A percentile compares a stretch with the other conserved stretches of the same genome.
Evolutionary conservation across 257 asterid species (phyloP).

Genomic region (Solanum rostratum): DNA sequence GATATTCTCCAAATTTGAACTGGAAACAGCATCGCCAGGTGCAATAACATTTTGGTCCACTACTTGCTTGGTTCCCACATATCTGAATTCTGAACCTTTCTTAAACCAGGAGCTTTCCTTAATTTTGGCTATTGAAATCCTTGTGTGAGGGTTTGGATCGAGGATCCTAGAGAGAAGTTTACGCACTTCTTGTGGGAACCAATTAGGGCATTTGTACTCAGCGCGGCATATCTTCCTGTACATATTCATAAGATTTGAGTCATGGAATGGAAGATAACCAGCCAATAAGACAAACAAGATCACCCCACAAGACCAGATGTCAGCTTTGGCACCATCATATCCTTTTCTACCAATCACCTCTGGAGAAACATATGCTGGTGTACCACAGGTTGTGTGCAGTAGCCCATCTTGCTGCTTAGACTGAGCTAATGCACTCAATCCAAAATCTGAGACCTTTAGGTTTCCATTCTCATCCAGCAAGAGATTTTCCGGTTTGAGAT

Average conservation of each 20-base stretch:
- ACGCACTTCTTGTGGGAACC: constrained; percentile 48
- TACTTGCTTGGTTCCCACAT: background rate
- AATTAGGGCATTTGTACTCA: constrained; percentile 46
- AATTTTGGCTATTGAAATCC: constrained; percentile 42
- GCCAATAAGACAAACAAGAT: constrained; percentile 56
- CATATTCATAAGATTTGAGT: constrained; percentile 54
- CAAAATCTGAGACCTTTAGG: constrained; percentile 71
- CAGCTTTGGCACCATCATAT: constrained; percentile 65
- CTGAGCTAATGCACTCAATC: constrained; percentile 53
- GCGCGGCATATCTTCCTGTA: constrained; percentile 49
- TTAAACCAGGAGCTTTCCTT: constrained; percentile 63
- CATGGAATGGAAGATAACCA: constrained; percentile 59
- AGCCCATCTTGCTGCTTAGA: constrained; percentile 57
- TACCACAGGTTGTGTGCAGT: constrained; percentile 76
- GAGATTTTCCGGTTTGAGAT: constrained; percentile 65
- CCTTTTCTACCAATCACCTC: constrained; percentile 61
- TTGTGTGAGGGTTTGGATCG: constrained; percentile 54
- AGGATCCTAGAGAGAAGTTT: constrained; percentile 45
- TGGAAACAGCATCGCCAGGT: background rate
- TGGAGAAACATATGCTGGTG: constrained; percentile 77
- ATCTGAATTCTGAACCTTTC: constrained; percentile 24
- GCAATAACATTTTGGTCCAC: constrained; percentile 7
- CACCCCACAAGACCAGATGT: constrained; percentile 82
- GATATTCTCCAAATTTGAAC: background rate
- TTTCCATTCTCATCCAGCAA: constrained; percentile 56